Conservation (phyloP, 2,329 filamentous ascomycete species). For the Aureobasidium sp. region DNA sequence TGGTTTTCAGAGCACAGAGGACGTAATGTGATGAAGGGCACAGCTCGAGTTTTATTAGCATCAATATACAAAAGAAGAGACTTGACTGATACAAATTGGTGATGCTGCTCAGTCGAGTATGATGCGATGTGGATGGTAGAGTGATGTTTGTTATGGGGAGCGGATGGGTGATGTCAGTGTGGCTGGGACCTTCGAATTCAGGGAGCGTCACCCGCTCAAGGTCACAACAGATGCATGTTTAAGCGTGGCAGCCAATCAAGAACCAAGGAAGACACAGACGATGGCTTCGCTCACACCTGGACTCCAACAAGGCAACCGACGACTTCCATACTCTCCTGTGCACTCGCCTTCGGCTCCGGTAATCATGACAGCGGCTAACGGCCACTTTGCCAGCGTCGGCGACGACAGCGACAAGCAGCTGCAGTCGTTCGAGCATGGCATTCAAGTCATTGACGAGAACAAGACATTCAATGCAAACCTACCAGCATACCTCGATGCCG, state of each 20-base stretch:
- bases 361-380: constrained; percentile 53
- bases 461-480: constrained; percentile 88
- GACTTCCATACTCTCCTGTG: constrained; percentile 15
- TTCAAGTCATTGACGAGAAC: constrained; percentile 93
- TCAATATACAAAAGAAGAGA: constrained; percentile 1
- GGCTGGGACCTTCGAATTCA: neutral
- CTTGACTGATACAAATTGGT: neutral
- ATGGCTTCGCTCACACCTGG: constrained; percentile 8
- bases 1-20: neutral
- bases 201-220: neutral
- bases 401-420: constrained; percentile 58
- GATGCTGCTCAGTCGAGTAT: neutral
- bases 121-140: neutral
- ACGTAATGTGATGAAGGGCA: constrained; percentile 1
- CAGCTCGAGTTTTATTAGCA: neutral
- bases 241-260: constrained; percentile 10
- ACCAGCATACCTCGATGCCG: constrained; percentile 71
- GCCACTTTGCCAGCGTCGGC: constrained; percentile 66
- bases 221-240: constrained; percentile 2
- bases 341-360: constrained; percentile 27
- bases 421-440: constrained; percentile 78
- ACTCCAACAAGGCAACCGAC: neutral
- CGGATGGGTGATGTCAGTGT: neutral
- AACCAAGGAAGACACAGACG: neutral
- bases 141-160: neutral